Evolutionary conservation across 257 asterid genomes (phyloP).

Genomic region (Salvia hispanica): DNA sequence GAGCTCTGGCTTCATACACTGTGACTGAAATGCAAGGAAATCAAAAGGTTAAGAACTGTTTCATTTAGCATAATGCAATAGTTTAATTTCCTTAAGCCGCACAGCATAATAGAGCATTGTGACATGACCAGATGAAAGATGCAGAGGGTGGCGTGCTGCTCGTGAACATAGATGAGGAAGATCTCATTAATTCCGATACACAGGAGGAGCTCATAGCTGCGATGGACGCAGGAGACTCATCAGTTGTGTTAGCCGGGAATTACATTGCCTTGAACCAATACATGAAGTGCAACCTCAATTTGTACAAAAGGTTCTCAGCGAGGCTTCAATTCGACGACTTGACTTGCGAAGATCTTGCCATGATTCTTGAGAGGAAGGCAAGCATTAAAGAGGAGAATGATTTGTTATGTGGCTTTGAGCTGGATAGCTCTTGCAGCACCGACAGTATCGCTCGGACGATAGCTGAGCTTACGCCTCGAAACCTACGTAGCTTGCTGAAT

Average conservation of each 20-base stretch:
- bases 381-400: slow-evolving; percentile 29
- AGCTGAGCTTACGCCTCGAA: slow-evolving; percentile 31
- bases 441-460: slow-evolving; percentile 32
- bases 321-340: slow-evolving; percentile 51
- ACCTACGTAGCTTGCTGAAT: slow-evolving; percentile 39
- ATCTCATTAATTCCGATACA: slow-evolving; percentile 36
- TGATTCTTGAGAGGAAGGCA: slow-evolving; percentile 46
- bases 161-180: slow-evolving; percentile 48
- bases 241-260: slow-evolving; percentile 45
- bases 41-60: slow-evolving; percentile 35
- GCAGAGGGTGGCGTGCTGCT: slow-evolving; percentile 49
- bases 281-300: slow-evolving; percentile 44
- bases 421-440: slow-evolving; percentile 45
- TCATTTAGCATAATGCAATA: neutral
- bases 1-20: slow-evolving; percentile 44
- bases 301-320: slow-evolving; percentile 45
- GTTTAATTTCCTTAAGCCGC: slow-evolving; percentile 21
- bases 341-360: slow-evolving; percentile 50
- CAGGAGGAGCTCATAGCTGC: slow-evolving; percentile 32
- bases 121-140: slow-evolving; percentile 44
- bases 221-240: slow-evolving; percentile 44
- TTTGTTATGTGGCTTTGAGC: slow-evolving; percentile 36
- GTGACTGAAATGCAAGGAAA: slow-evolving; percentile 53
- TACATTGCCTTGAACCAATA: slow-evolving; percentile 41
- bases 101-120: slow-evolving; percentile 12